Conservation (phyloP, 2,329 filamentous ascomycete species). For the Shiraia sp. region DNA sequence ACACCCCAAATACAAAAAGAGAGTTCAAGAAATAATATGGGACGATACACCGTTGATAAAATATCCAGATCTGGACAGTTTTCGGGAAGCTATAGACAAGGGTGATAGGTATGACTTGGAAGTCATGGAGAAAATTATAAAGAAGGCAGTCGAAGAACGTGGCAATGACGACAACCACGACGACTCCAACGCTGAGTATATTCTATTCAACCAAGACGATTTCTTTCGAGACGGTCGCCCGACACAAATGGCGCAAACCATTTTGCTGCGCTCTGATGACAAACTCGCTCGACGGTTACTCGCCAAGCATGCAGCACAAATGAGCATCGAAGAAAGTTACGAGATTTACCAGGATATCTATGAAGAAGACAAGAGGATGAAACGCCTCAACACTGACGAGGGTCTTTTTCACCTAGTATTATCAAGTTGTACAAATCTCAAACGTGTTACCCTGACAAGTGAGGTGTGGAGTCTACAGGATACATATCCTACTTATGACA, state of each 20-base stretch:
- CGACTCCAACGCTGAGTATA: conserved; percentile 7
- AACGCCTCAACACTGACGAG: conserved; percentile 31
- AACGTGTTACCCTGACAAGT: conserved; percentile 46
- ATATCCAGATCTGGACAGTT: conserved; percentile 17
- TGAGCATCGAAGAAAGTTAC: conserved; percentile 29
- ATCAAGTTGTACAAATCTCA: conserved; percentile 41
- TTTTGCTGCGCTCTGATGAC: conserved; percentile 17
- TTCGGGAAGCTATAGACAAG: conserved; percentile 8
- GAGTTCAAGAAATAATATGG: conserved; percentile 48
- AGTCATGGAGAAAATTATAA: conserved; percentile 13
- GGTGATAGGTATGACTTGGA: conserved; percentile 20
- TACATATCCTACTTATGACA: conserved; percentile 46
- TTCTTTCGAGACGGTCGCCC: conserved; percentile 15
- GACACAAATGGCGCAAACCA: conserved; percentile 19
- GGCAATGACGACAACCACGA: background rate
- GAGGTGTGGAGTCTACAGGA: conserved; percentile 44
- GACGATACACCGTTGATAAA: conserved; percentile 40
- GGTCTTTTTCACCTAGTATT: conserved; percentile 41
- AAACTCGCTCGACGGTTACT: conserved; percentile 16
- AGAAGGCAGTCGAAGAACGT: conserved; percentile 5
- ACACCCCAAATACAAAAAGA: conserved; percentile 37
- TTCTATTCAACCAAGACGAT: conserved; percentile 11
- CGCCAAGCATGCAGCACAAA: conserved; percentile 15
- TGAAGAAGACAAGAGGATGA: conserved; percentile 36
- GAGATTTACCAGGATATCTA: conserved; percentile 39